Conservation (phyloP, 768 basidiomycete species). For the Hygrophorus russula region DNA sequence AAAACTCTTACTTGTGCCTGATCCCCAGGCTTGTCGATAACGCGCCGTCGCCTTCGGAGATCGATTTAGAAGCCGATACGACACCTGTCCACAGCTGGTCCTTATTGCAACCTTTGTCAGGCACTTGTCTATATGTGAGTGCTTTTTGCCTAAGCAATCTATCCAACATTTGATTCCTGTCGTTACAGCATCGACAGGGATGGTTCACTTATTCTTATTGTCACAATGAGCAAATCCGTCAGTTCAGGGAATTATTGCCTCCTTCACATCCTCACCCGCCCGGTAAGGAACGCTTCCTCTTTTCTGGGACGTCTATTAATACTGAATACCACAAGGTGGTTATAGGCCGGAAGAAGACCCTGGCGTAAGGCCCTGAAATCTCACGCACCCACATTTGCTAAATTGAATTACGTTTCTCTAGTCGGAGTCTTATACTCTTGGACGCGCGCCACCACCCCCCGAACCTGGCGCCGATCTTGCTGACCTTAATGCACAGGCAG, state of each 20-base stretch:
- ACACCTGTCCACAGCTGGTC: conserved; percentile 75
- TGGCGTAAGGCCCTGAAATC: conserved; percentile 37
- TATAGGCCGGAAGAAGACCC: conserved; percentile 81
- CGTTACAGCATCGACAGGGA: conserved; percentile 62
- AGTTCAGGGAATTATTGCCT: conserved; percentile 73
- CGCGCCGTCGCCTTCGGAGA: conserved; percentile 28
- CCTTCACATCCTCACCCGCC: conserved; percentile 52
- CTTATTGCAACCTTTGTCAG: conserved; percentile 67
- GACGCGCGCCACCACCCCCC: conserved; percentile 50
- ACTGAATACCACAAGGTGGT: conserved; percentile 32
- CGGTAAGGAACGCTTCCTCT: conserved; percentile 30
- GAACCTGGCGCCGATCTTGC: conserved; percentile 55
- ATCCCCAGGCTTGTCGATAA: conserved; percentile 56
- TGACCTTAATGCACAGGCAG: conserved; percentile 50
- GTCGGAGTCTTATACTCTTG: conserved; percentile 75
- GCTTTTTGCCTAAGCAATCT: conserved; percentile 16
- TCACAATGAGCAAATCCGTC: conserved; percentile 89
- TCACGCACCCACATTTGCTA: conserved; percentile 11
- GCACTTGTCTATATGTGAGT: conserved; percentile 79
- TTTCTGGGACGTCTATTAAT: conserved; percentile 1
- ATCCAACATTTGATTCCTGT: conserved; percentile 20
- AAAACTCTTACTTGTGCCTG: conserved; percentile 65
- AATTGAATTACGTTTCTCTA: conserved; percentile 19
- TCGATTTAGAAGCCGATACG: conserved; percentile 46
- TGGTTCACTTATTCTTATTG: conserved; percentile 99